These are phyloP conservation scores for Tuber indicum DNA, from an alignment of 495 filamentous ascomycete genomes.

Conservation along the genomic window DNA sequence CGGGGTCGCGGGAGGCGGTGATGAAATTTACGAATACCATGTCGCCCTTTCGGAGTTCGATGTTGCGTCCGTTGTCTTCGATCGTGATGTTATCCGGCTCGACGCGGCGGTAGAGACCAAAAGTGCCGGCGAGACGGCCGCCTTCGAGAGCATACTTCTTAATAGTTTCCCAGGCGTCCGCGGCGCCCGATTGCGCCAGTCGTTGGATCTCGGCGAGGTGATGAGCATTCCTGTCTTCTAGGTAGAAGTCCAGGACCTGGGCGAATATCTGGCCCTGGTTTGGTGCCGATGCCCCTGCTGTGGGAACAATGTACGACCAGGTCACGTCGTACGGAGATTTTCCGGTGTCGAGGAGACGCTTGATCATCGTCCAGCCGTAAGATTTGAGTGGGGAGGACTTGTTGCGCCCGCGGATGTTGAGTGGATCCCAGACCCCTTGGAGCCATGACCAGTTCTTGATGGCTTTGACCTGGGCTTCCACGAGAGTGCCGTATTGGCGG, in stretches of 20 bases:
- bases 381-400: conserved; percentile 53
- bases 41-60: conserved; percentile 41
- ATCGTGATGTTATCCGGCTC: conserved; percentile 24
- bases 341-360: conserved; percentile 60
- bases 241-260: conserved; percentile 72
- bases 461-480: conserved; percentile 61
- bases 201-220: conserved; percentile 50
- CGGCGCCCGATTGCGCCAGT: conserved; percentile 42
- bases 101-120: conserved; percentile 40
- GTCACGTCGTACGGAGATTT: conserved; percentile 61
- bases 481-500: conserved; percentile 55
- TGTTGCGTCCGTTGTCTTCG: conserved; percentile 24
- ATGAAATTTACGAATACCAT: conserved; percentile 54
- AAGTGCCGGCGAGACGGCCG: conserved; percentile 47
- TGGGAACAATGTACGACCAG: conserved; percentile 64
- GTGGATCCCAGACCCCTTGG: conserved; percentile 38
- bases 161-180: conserved; percentile 36
- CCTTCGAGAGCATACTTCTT: conserved; percentile 51
- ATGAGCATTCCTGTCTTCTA: conserved; percentile 45
- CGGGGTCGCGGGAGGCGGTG: conserved; percentile 54
- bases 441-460: conserved; percentile 52
- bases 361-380: conserved; percentile 66
- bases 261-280: conserved; percentile 70
- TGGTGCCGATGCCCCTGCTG: conserved; percentile 56
- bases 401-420: conserved; percentile 43